A percentile compares a stretch with the other conserved stretches of the same genome.
phyloP scores from a whole-genome alignment of 805 yeast species.

The Candida jianshihensis region DNA sequence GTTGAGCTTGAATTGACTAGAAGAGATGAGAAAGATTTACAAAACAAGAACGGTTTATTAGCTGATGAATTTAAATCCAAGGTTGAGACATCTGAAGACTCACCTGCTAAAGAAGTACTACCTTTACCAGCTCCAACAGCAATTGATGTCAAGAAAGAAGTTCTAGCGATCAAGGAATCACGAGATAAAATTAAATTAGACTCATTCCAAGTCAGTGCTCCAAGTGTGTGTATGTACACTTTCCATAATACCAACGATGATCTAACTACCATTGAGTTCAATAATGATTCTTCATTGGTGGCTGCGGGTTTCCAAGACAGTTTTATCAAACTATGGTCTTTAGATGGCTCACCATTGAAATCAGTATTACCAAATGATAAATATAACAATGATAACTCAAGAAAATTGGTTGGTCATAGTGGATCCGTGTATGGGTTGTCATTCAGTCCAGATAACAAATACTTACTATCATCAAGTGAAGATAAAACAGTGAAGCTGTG shows the following conservation, averaged over 20 bases:
- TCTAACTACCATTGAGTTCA: constrained; percentile 79
- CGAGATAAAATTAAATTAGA: constrained; percentile 66
- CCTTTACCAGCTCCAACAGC: constrained; percentile 86
- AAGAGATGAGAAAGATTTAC: constrained; percentile 58
- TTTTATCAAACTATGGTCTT: constrained; percentile 84
- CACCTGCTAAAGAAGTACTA: constrained; percentile 67
- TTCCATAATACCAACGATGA: constrained; percentile 92
- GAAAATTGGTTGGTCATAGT: constrained; percentile 74
- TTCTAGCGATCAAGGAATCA: constrained; percentile 74
- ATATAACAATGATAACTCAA: constrained; percentile 37
- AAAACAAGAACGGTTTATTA: constrained; percentile 34
- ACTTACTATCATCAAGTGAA: constrained; percentile 75
- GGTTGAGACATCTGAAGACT: constrained; percentile 38
- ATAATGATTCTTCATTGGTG: constrained; percentile 76
- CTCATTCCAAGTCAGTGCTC: constrained; percentile 70
- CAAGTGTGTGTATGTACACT: constrained; percentile 96
- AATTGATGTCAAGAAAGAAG: constrained; percentile 71
- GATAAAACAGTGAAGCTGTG: constrained; percentile 90
- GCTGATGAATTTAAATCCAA: constrained; percentile 60
- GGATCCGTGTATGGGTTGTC: constrained; percentile 90
- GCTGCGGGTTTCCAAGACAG: constrained; percentile 96
- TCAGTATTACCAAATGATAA: constrained; percentile 52
- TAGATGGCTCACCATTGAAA: constrained; percentile 81
- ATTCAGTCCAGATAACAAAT: constrained; percentile 85
- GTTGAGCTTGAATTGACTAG: constrained; percentile 76